Conservation (phyloP, 495 filamentous ascomycete genomes). For the Venustampulla echinocandica region DNA sequence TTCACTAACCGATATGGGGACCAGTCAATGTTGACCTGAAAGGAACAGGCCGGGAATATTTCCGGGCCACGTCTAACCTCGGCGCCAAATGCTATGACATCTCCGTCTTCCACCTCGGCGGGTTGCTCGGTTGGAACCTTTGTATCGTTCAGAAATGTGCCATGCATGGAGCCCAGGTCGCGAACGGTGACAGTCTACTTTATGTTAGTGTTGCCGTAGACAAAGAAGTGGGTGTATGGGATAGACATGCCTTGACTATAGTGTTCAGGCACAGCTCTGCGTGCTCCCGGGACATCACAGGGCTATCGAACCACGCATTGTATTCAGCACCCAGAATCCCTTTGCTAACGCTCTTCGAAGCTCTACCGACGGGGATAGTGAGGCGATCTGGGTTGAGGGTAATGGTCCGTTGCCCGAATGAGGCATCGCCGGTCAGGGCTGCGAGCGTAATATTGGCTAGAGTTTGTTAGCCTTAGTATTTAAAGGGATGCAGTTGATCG, state of each 20-base stretch:
- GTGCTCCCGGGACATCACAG: slow-evolving; percentile 75
- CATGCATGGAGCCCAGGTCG: slow-evolving; percentile 50
- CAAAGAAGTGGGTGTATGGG: too few relatives aligned
- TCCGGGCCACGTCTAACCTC: slow-evolving; percentile 32
- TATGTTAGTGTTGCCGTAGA: slow-evolving; percentile 10
- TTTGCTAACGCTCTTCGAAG: slow-evolving; percentile 49
- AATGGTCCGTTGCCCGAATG: slow-evolving; percentile 17
- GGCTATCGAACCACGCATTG: slow-evolving; percentile 72
- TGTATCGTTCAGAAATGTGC: slow-evolving; percentile 38
- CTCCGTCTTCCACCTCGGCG: slow-evolving; percentile 27
- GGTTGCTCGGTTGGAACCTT: slow-evolving; percentile 17
- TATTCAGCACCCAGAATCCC: slow-evolving; percentile 37
- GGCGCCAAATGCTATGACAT: slow-evolving; percentile 38
- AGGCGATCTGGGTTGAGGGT: slow-evolving; percentile 13
- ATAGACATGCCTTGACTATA: slow-evolving; percentile 33
- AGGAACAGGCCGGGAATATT: slow-evolving; percentile 31
- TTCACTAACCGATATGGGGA: slow-evolving; percentile 12
- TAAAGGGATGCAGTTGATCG: neutral
- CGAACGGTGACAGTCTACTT: slow-evolving; percentile 34
- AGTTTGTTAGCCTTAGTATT: slow-evolving; percentile 7
- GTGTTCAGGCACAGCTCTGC: slow-evolving; percentile 46
- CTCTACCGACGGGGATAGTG: slow-evolving; percentile 43
- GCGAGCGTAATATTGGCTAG: slow-evolving; percentile 24
- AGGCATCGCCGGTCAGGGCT: slow-evolving; percentile 16
- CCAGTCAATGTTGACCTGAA: slow-evolving; percentile 16